Evolutionary conservation across 306 rosid species (phyloP).

Genomic region (Vicia faba): DNA sequence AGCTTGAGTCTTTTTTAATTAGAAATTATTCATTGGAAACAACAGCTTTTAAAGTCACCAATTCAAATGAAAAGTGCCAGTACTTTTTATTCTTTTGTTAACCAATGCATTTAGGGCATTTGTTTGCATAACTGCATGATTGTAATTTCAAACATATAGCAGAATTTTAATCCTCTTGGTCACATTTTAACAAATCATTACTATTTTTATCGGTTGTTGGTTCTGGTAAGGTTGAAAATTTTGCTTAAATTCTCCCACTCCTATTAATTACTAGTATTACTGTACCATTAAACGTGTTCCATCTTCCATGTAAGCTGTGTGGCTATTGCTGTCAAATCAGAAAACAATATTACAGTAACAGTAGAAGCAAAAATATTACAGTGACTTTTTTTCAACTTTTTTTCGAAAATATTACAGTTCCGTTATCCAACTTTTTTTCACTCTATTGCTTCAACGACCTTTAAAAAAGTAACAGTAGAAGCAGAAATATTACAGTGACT

Average conservation of each 20-base stretch:
- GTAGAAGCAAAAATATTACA: too few relatives aligned
- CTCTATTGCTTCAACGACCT: background rate
- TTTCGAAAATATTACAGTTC: too few relatives aligned
- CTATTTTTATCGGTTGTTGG: too few relatives aligned
- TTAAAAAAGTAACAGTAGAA: conserved; percentile 1
- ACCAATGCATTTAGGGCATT: background rate
- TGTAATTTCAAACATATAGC: background rate
- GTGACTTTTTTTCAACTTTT: too few relatives aligned
- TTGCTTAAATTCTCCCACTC: too few relatives aligned
- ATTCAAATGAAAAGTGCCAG: background rate
- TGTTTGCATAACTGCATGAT: background rate
- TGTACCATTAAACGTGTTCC: conserved; percentile 19
- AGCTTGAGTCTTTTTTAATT: background rate
- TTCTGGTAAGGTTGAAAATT: too few relatives aligned
- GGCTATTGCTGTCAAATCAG: conserved; percentile 5
- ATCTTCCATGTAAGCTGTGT: conserved; percentile 4
- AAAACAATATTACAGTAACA: too few relatives aligned
- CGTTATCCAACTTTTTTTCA: background rate
- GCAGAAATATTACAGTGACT: background rate
- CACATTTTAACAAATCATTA: background rate
- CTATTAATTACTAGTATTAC: too few relatives aligned
- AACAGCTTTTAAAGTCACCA: background rate
- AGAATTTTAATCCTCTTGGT: background rate
- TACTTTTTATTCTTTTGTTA: background rate
- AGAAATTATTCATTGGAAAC: background rate